Base-by-base conservation (phyloP, 768 basidiomycete species). In the Obba rivulosa region DNA sequence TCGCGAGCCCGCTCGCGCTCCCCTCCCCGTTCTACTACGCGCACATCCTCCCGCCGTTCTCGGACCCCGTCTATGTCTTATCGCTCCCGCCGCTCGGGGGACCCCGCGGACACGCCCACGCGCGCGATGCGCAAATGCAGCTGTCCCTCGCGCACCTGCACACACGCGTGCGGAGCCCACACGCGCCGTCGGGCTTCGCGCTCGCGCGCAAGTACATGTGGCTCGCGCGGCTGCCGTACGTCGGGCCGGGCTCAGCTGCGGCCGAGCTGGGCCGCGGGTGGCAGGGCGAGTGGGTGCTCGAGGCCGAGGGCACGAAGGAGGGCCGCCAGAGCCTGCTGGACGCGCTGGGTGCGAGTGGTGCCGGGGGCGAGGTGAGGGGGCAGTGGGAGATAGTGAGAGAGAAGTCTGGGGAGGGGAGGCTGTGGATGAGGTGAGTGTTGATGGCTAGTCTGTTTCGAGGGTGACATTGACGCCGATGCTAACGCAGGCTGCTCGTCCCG, bases 251-350 rank as follows among this genome's bases (percentile, higher is more conserved):
- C 14, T 56, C 59, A 31, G 64, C 63, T 22, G 50, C 46, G 36
- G 52, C 28, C 65, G 74, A 65, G 25, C 66, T 84, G 20, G 81
- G 84, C 11, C 76, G 77, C n/a, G 83, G 81, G 4, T 86, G 88
- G 82, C 69, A 74, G 25, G 83, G 83, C 8, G 84, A 89, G 53
- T 89, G 88, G 87, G 68, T 87, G 13, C 69, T 90, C n/a, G 85
- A 90, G 63, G 81, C 79, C 1, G 85, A 87, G 46, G 88, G 87
- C 1, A 90, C 87, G 16, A 70, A 66, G 25, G 85, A 87, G 60
- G 85, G 83, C 4, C 69, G 76, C 39, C 71, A 77, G 60, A 60
- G 68, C 2, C 62, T 87, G 36, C 50, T 83, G n/a, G 73, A 81
- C 51, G 80, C 79, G 56, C 64, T 85, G 24, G n/a, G 11, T 59